Evolutionary conservation across 2,329 filamentous ascomycete species (phyloP).

Genomic region (Falciphora oryzae): DNA sequence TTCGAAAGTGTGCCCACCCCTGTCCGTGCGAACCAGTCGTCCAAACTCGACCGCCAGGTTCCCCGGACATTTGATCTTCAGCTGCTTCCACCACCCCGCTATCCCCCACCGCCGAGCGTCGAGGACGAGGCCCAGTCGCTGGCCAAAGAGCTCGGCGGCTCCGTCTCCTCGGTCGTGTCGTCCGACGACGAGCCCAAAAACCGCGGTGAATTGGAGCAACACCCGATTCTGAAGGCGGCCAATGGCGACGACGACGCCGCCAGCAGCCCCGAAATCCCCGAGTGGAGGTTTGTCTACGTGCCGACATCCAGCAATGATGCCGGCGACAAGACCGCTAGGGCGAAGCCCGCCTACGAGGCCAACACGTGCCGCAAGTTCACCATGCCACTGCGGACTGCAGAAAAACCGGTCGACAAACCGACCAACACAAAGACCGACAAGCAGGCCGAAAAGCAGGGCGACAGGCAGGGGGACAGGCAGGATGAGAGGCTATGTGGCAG

Average conservation of each 20-base stretch:
- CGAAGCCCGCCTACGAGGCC: slow-evolving; percentile 28
- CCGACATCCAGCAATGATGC: slow-evolving; percentile 18
- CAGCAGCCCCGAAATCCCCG: slow-evolving; percentile 28
- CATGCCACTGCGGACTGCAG: slow-evolving; percentile 16
- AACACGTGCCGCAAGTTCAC: slow-evolving; percentile 37
- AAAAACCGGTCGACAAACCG: slow-evolving; percentile 22
- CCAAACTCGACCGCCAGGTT: slow-evolving; percentile 11
- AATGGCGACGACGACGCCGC: slow-evolving; percentile 26
- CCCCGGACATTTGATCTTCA: slow-evolving; percentile 11
- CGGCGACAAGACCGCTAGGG: slow-evolving; percentile 11
- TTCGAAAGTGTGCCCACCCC: slow-evolving; percentile 9
- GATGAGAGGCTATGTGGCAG: not conserved
- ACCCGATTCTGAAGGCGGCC: slow-evolving; percentile 58
- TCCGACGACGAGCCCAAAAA: slow-evolving; percentile 51
- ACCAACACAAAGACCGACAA: slow-evolving; percentile 7
- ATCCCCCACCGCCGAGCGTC: slow-evolving; percentile 58
- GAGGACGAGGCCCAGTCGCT: slow-evolving; percentile 64
- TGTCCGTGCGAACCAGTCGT: slow-evolving; percentile 14
- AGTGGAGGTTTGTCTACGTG: slow-evolving; percentile 61
- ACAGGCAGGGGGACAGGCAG: not conserved
- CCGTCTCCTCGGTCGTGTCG: slow-evolving; percentile 22
- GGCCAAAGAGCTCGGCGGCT: slow-evolving; percentile 50
- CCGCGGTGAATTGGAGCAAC: slow-evolving; percentile 62
- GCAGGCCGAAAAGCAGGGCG: not conserved
- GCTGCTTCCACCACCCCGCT: slow-evolving; percentile 16